A percentile compares a stretch with the other conserved stretches of the same genome.
phyloP scores from a whole-genome alignment of 495 filamentous ascomycete species.

The Physcia stellaris region DNA sequence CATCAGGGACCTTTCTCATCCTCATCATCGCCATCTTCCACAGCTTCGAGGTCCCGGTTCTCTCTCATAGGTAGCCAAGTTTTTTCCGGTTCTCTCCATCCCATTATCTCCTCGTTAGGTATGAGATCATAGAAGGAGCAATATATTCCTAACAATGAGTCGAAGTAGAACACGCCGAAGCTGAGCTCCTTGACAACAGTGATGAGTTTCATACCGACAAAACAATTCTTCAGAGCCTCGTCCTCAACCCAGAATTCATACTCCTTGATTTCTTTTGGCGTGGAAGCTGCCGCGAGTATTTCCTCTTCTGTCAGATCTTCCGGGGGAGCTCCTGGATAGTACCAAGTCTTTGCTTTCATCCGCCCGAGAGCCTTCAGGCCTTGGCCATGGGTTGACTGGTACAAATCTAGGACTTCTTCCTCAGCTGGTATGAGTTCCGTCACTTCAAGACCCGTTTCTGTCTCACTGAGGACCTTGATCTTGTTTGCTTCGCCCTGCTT shows the following conservation, averaged over 20 bases:
- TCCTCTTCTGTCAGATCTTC: conserved; percentile 33
- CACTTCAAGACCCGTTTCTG: conserved; percentile 45
- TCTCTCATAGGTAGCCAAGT: conserved; percentile 10
- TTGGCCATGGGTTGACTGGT: conserved; percentile 21
- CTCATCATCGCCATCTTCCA: neutral
- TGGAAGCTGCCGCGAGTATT: conserved; percentile 4
- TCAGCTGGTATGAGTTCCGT: conserved; percentile 28
- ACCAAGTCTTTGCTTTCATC: conserved; percentile 29
- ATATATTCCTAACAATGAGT: conserved; percentile 39
- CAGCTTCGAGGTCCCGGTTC: neutral
- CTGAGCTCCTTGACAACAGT: conserved; percentile 47
- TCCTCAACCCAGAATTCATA: conserved; percentile 60
- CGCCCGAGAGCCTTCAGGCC: conserved; percentile 31
- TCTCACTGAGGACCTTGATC: conserved; percentile 23
- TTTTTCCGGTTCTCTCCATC: conserved; percentile 43
- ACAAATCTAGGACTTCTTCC: conserved; percentile 27
- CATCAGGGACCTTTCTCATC: neutral
- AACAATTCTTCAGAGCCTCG: conserved; percentile 43
- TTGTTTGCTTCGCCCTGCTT: conserved; percentile 11
- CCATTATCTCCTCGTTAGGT: conserved; percentile 57
- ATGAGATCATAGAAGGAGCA: conserved; percentile 47
- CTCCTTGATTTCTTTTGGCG: conserved; percentile 21
- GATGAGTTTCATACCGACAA: conserved; percentile 65
- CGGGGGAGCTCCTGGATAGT: conserved; percentile 22
- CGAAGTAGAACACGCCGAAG: conserved; percentile 47